Percentiles rank a stretch among this genome's conserved stretches.
These are phyloP conservation scores for Metschnikowia orientalis DNA, from an alignment of 805 yeast genomes.

Conservation along the genomic window DNA sequence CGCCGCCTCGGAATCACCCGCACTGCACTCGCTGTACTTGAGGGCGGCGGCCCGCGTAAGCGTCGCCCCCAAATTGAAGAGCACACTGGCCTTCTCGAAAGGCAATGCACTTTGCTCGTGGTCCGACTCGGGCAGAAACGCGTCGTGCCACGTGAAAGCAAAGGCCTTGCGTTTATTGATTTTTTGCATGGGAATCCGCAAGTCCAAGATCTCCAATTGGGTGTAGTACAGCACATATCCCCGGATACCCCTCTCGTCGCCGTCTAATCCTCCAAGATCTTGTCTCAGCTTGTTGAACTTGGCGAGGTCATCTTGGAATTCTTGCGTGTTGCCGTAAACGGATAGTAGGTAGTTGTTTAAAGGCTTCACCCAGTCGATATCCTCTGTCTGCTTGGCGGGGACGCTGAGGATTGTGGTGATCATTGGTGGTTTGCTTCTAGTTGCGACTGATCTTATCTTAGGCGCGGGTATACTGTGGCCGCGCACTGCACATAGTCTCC, in stretches of 20 bases:
- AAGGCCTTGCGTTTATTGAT: constrained; percentile 42
- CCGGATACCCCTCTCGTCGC: constrained; percentile 45
- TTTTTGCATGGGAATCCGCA: constrained; percentile 66
- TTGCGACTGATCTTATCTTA: too few species aligned
- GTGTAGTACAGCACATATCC: constrained; percentile 68
- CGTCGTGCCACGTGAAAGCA: constrained; percentile 77
- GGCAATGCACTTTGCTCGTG: constrained; percentile 76
- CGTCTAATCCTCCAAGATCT: constrained; percentile 49
- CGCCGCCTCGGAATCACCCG: constrained; percentile 36
- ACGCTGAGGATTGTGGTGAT: constrained; percentile 18
- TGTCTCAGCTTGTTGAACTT: constrained; percentile 55
- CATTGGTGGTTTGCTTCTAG: too few species aligned
- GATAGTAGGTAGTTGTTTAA: constrained; percentile 53
- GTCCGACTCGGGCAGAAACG: constrained; percentile 45
- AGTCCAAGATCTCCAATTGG: constrained; percentile 72
- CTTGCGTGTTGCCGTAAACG: constrained; percentile 59
- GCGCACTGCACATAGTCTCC: too few species aligned
- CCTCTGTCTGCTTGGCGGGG: constrained; percentile 45
- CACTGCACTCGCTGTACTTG: constrained; percentile 26
- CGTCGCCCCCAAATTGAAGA: constrained; percentile 73
- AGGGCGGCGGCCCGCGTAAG: constrained; percentile 46
- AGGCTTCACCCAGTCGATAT: constrained; percentile 62
- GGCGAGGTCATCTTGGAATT: constrained; percentile 52
- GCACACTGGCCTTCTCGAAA: constrained; percentile 80
- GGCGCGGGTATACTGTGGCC: too few species aligned